Percentiles rank a stretch among this genome's conserved stretches.
Conservation (phyloP, 345 rosid species). For the Brassica juncea region DNA sequence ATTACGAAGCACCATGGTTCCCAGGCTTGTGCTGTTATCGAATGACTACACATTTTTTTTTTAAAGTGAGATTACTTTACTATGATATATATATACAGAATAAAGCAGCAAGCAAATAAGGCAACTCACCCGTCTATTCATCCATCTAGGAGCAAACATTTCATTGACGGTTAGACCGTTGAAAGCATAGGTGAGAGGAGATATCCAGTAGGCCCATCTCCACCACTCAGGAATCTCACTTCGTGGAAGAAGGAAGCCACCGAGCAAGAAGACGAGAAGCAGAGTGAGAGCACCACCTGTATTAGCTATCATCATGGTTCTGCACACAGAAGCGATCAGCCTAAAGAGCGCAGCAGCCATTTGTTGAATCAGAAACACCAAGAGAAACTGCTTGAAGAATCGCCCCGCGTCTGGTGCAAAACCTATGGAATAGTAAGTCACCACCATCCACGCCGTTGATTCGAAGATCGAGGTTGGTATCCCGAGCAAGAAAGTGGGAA, state of each 20-base stretch:
- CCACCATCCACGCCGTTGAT: slow-evolving; percentile 56
- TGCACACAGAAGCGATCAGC: slow-evolving; percentile 49
- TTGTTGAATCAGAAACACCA: slow-evolving; percentile 49
- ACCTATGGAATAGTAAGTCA: slow-evolving; percentile 72
- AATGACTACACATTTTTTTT: slow-evolving; percentile 46
- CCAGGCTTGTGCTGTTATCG: slow-evolving; percentile 46
- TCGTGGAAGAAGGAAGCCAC: slow-evolving; percentile 58
- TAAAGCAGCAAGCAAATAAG: slow-evolving; percentile 3
- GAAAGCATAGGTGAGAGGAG: slow-evolving; percentile 60
- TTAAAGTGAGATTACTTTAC: not conserved
- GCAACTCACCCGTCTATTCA: slow-evolving; percentile 30
- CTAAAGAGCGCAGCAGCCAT: slow-evolving; percentile 48
- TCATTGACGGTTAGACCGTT: slow-evolving; percentile 58
- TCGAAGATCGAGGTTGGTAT: slow-evolving; percentile 52
- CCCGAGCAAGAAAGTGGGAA: slow-evolving; percentile 52
- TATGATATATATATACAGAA: not conserved
- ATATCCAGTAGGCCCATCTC: slow-evolving; percentile 70
- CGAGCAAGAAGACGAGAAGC: slow-evolving; percentile 47
- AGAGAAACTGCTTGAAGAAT: slow-evolving; percentile 57
- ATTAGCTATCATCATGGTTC: slow-evolving; percentile 52
- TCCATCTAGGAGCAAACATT: slow-evolving; percentile 62
- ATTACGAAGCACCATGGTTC: slow-evolving; percentile 53
- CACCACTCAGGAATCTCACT: slow-evolving; percentile 52
- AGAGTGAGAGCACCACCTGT: slow-evolving; percentile 45
- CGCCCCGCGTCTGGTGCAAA: slow-evolving; percentile 58